These are phyloP conservation scores for Nakazawaea populi DNA, from an alignment of 805 yeast species.

Conservation along the genomic window DNA sequence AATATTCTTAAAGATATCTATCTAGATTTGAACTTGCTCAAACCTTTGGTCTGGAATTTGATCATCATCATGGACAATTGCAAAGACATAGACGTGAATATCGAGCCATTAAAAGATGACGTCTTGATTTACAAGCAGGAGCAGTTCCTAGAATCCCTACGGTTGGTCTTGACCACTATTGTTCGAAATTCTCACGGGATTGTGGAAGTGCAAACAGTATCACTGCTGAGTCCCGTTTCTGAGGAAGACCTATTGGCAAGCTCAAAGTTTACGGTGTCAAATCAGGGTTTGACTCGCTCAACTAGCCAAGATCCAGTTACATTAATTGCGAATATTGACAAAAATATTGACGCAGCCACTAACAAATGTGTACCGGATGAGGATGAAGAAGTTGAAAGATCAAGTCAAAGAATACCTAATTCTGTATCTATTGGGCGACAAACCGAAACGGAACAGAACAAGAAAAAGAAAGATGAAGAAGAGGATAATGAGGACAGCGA, in stretches of 20 bases:
- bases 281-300: not conserved
- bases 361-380: not conserved
- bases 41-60: constrained; percentile 28
- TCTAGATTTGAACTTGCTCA: constrained; percentile 15
- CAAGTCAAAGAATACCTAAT: no score
- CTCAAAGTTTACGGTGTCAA: not conserved
- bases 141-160: constrained; percentile 15
- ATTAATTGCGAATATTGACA: not conserved
- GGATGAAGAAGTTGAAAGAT: not conserved
- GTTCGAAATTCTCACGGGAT: not conserved
- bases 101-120: constrained; percentile 40
- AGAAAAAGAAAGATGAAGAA: not conserved
- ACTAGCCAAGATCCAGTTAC: no score
- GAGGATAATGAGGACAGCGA: not conserved
- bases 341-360: not conserved
- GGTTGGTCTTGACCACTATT: constrained; percentile 4
- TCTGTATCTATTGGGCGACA: no score
- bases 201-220: not conserved
- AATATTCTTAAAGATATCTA: constrained; percentile 21
- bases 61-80: not conserved
- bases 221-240: no score
- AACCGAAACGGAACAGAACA: no score
- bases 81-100: constrained; percentile 28
- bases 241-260: not conserved
- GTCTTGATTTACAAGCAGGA: constrained; percentile 23